Conservation (phyloP, 2,329 filamentous ascomycete species). For the Colletotrichum tropicale region DNA sequence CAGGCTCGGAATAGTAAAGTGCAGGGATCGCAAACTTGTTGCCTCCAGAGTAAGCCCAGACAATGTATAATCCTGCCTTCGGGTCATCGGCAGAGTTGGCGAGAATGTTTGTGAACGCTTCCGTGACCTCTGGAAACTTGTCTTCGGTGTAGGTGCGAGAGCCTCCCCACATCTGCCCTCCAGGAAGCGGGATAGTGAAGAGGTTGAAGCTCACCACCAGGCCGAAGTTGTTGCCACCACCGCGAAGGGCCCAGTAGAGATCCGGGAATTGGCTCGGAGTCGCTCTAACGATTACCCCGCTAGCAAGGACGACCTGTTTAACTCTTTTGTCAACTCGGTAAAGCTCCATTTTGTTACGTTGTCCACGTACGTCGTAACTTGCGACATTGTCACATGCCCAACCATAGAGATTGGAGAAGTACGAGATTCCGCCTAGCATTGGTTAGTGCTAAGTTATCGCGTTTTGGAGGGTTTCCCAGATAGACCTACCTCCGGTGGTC, state of each 20-base stretch:
- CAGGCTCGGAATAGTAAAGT: slow-evolving; percentile 40
- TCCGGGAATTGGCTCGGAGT: slow-evolving; percentile 47
- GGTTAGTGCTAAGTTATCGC: neutral
- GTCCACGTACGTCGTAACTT: neutral
- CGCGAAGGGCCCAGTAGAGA: slow-evolving; percentile 62
- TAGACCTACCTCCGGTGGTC: slow-evolving; percentile 31
- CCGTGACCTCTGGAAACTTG: slow-evolving; percentile 30
- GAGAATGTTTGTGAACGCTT: slow-evolving; percentile 35
- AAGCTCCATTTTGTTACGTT: neutral
- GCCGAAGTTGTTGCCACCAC: slow-evolving; percentile 62
- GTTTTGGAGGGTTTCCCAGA: too few relatives aligned
- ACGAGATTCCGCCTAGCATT: slow-evolving; percentile 26
- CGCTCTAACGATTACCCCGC: slow-evolving; percentile 47
- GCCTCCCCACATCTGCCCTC: slow-evolving; percentile 42
- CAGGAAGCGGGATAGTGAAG: slow-evolving; percentile 34
- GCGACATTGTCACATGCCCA: slow-evolving; percentile 49
- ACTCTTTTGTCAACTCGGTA: too few relatives aligned
- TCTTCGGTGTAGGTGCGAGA: slow-evolving; percentile 32
- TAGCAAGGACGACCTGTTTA: slow-evolving; percentile 44
- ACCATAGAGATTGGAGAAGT: slow-evolving; percentile 36
- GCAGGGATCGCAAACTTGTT: slow-evolving; percentile 30
- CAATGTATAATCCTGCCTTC: slow-evolving; percentile 37
- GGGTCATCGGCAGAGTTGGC: slow-evolving; percentile 33
- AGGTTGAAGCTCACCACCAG: slow-evolving; percentile 56
- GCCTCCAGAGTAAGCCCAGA: slow-evolving; percentile 23